Evolutionary conservation across 2,329 filamentous ascomycete species (phyloP), one percentile per base, ranked within the genome.

Genomic region (Didymella pomorum): DNA sequence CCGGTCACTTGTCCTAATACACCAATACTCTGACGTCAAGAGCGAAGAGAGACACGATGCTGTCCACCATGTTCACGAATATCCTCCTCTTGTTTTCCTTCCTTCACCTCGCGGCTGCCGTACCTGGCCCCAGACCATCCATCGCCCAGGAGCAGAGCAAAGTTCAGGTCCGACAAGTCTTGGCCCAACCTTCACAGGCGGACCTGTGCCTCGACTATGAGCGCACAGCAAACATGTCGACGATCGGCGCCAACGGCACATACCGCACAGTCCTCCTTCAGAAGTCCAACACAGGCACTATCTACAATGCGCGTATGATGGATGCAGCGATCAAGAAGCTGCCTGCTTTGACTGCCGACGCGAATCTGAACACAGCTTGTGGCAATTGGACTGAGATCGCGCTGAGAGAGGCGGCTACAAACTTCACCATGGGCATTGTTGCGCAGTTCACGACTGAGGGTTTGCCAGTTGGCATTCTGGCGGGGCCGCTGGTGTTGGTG

Each of bases 231-330:
- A 83, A 83, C 69, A 76, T 81, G 58, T 81, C 81, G 21, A 78
- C 76, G 59, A 78, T 83, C 60, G 79, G 78, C 58, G 61, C 72
- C 52, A 83, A 83, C 71, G 66, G 76, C 58, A 79, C 79, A 50
- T 79, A 80, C 57, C 81, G 81, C 52, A 76, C 76, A n/a, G 79
- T 79, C 11, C 81, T 80, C 67, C 67, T 82, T 46, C 75, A 77
- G 52, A 78, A 78, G 31, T 78, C 80, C 14, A 76, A 73, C 26
- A 64, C 79, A 44, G 81, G 81, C 57, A 81, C 79, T 23, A 67
- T 76, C 29, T 56, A 54, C 56, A 71, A 70, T 49, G 72, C 72
- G 6, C 69, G 66, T 29, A 79, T 83, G 71, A 73, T 83, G 65
- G 77, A 81, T 56, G 71, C 68, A 18, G 77, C 80, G 47, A 72